Evolutionary conservation across 2,329 filamentous ascomycete genomes (phyloP).

Genomic region (Amylocarpus encephaloides): DNA sequence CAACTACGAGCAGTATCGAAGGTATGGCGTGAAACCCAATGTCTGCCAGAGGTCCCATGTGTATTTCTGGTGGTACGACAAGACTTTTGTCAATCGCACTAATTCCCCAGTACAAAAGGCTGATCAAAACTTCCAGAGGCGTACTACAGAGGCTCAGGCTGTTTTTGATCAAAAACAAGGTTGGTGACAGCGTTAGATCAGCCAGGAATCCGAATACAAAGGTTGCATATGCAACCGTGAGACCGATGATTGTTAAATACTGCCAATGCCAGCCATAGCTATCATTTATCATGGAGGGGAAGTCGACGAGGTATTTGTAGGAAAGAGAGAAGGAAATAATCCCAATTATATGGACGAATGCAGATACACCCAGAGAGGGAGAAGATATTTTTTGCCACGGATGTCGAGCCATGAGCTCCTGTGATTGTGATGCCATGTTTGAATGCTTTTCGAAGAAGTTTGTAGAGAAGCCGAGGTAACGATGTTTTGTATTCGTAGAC

Average conservation of each 20-base stretch:
- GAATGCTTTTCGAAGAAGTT: neutral
- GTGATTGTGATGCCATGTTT: constrained; percentile 14
- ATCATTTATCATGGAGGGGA: constrained; percentile 46
- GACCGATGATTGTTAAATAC: constrained; percentile 68
- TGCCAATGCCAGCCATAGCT: constrained; percentile 48
- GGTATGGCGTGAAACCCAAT: constrained; percentile 62
- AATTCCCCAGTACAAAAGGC: constrained; percentile 67
- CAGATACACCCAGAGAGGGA: constrained; percentile 57
- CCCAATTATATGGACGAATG: constrained; percentile 52
- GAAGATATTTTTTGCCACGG: constrained; percentile 60
- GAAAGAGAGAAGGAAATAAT: constrained; percentile 47
- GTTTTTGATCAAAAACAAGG: constrained; percentile 64
- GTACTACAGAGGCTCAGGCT: constrained; percentile 56
- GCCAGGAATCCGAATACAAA: constrained; percentile 57
- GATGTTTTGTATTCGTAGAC: neutral
- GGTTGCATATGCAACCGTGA: constrained; percentile 53
- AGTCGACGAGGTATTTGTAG: constrained; percentile 45
- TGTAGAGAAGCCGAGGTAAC: neutral
- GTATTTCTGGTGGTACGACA: constrained; percentile 48
- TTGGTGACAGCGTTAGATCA: constrained; percentile 52
- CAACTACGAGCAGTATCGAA: constrained; percentile 55
- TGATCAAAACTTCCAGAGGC: constrained; percentile 66
- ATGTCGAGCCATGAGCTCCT: constrained; percentile 41
- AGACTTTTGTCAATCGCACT: constrained; percentile 47
- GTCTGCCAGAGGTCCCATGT: constrained; percentile 51